These are phyloP conservation scores for Hypoxylon rubiginosum DNA, from an alignment of 2,329 filamentous ascomycete genomes.

Conservation along the genomic window DNA sequence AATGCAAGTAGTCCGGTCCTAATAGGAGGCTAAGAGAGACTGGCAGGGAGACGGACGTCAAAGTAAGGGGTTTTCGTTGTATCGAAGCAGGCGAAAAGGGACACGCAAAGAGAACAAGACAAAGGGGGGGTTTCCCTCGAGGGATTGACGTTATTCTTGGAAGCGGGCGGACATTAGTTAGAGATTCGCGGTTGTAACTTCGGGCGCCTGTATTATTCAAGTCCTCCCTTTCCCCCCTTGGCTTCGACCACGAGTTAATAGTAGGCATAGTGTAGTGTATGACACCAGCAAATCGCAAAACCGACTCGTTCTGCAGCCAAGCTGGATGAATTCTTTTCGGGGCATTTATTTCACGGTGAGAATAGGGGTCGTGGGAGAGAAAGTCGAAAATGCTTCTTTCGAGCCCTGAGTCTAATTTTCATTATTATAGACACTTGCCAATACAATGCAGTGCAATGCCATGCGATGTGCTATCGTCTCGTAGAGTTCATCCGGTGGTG, in stretches of 20 bases:
- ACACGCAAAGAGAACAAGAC: not conserved
- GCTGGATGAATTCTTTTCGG: not conserved
- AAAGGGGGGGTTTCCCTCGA: not conserved
- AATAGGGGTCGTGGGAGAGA: not conserved
- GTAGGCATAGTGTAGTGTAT: constrained; percentile 15
- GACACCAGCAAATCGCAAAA: not conserved
- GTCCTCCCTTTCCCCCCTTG: constrained; percentile 7
- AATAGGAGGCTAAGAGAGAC: not conserved
- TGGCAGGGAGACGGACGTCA: not conserved
- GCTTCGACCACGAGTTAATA: constrained; percentile 29
- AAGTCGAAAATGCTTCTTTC: not conserved
- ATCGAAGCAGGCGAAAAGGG: not conserved
- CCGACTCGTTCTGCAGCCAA: not conserved
- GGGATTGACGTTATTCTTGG: not conserved
- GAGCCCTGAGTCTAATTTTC: not conserved
- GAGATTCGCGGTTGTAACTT: constrained; percentile 12
- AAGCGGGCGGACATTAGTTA: not conserved
- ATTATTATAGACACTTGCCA: not conserved
- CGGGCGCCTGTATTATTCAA: constrained; percentile 31
- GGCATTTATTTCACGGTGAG: no score
- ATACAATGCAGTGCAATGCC: no score
- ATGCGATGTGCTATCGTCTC: not conserved
- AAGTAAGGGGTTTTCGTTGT: not conserved
- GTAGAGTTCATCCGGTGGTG: not conserved
- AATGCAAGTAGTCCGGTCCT: not conserved